Evolutionary conservation across 2,329 filamentous ascomycete species (phyloP).

Genomic region (Allantophomopsis cytisporea): DNA sequence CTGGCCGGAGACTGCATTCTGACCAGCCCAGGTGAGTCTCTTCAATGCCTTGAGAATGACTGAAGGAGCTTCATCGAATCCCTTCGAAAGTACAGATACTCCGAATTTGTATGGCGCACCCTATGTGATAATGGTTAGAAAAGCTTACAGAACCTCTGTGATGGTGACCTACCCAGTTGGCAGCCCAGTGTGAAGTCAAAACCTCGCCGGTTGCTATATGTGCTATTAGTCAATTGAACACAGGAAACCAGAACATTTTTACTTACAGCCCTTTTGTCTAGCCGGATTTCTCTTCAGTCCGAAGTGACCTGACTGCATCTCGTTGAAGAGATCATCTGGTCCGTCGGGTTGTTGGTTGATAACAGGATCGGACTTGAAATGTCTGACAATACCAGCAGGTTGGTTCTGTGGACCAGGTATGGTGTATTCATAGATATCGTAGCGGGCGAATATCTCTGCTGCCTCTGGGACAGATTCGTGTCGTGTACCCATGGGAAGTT

Average conservation of each 20-base stretch:
- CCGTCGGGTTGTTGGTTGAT: conserved; percentile 38
- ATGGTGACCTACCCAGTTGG: conserved; percentile 33
- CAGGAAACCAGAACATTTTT: not conserved
- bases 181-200: conserved; percentile 35
- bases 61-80: conserved; percentile 32
- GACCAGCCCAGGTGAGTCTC: conserved; percentile 40
- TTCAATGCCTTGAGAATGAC: conserved; percentile 34
- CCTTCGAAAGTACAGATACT: conserved; percentile 34
- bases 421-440: conserved; percentile 23
- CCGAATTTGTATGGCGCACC: conserved; percentile 56
- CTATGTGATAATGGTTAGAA: conserved; percentile 19
- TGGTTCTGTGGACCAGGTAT: conserved; percentile 28
- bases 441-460: conserved; percentile 8
- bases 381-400: conserved; percentile 34
- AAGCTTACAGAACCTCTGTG: conserved; percentile 2
- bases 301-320: conserved; percentile 29
- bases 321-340: conserved; percentile 44
- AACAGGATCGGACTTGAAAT: conserved; percentile 39
- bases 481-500: not conserved
- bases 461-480: not conserved
- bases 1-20: conserved; percentile 20
- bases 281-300: conserved; percentile 29
- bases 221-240: no score
- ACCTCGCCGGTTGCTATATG: conserved; percentile 22
- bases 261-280: conserved; percentile 20